Evolutionary conservation across 257 asterid genomes (phyloP), one percentile per base, ranked within the genome.

Genomic region (Plantago elongata): DNA sequence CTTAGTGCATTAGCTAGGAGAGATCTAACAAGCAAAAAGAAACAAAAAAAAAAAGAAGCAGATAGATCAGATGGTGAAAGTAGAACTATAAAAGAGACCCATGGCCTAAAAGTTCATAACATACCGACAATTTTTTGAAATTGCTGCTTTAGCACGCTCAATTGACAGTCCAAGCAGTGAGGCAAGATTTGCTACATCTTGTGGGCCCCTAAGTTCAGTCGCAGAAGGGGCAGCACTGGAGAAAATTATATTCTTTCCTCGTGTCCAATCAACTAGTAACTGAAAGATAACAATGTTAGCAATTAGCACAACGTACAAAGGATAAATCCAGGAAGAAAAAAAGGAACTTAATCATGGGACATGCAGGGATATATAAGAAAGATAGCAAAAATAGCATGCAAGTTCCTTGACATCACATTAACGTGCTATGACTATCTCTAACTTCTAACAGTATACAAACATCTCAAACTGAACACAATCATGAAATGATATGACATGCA

Each of bases 181-280:
- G 58, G 77, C 77, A 77, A 89, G 74, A 75, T 93, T 93, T 58
- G 94, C 79, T n/a, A 79, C 88, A 71, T 89, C 96, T 77, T 73
- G 80, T 17, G 97, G 96, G 38, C 97, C 97, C 73, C 97, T 76
- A 72, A 89, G 78, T 70, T 87, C 95, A 44, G 91, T 74, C 46
- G 76, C 85, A 74, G 87, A 82, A 72, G 89, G 57, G 68, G 97
- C 90, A 73, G 80, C 86, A 81, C 97, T 85, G 7, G 86, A 71
- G 66, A 93, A 50, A 45, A 93, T 83, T 45, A 93, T 70, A 65
- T 85, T 87, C 75, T 82, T 85, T 70, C 99, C 96, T 61, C 81
- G 79, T 16, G 97, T 87, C 97, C 97, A 93, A 66, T 89, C 92
- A 69, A 85, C 90, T 69, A 93, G 89, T 57, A 87, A 78, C 97